A percentile compares a stretch with the other conserved stretches of the same genome.
phyloP scores from a whole-genome alignment of 1,284 basidiomycete species.

The Sporisorium exsertum region DNA sequence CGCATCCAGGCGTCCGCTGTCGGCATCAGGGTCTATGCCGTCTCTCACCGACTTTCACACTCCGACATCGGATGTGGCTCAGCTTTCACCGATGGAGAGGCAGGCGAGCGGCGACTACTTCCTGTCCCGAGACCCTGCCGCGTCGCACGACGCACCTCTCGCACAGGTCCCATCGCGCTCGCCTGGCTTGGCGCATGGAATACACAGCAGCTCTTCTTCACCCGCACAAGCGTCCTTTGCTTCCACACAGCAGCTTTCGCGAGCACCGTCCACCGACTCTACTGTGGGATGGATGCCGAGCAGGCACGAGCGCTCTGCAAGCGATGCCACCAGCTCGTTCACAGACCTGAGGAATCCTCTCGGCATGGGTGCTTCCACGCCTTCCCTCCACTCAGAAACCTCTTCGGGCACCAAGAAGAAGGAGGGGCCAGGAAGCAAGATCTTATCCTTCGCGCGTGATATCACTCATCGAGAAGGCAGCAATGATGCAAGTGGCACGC shows the following conservation, averaged over 20 bases:
- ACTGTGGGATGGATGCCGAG: conserved; percentile 8
- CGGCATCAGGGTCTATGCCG: conserved; percentile 24
- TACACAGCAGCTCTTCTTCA: conserved; percentile 21
- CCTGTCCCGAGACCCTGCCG: conserved; percentile 11
- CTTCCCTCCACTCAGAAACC: conserved; percentile 37
- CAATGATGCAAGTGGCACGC: conserved; percentile 5
- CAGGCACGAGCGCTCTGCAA: conserved; percentile 32
- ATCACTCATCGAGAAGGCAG: conserved; percentile 25
- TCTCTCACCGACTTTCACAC: conserved; percentile 26
- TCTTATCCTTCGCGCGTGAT: conserved; percentile 42
- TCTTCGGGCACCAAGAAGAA: conserved; percentile 33
- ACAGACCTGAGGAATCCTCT: conserved; percentile 12
- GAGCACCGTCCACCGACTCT: conserved; percentile 31
- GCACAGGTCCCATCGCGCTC: conserved; percentile 20
- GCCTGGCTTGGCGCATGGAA: conserved; percentile 1
- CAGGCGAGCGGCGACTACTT: conserved; percentile 25
- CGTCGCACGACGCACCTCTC: conserved; percentile 3
- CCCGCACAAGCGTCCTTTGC: conserved; percentile 22
- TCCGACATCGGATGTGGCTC: conserved; percentile 12
- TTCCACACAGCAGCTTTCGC: conserved; percentile 21
- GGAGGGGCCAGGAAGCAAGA: conserved; percentile 33
- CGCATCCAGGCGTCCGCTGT: conserved; percentile 1
- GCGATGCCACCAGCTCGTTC: conserved; percentile 27
- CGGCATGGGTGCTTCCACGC: conserved; percentile 20
- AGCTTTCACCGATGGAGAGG: conserved; percentile 15